Percentiles rank a stretch among this genome's conserved stretches.
These are phyloP conservation scores for Prosopis cineraria DNA, from an alignment of 306 rosid genomes.

Conservation along the genomic window DNA sequence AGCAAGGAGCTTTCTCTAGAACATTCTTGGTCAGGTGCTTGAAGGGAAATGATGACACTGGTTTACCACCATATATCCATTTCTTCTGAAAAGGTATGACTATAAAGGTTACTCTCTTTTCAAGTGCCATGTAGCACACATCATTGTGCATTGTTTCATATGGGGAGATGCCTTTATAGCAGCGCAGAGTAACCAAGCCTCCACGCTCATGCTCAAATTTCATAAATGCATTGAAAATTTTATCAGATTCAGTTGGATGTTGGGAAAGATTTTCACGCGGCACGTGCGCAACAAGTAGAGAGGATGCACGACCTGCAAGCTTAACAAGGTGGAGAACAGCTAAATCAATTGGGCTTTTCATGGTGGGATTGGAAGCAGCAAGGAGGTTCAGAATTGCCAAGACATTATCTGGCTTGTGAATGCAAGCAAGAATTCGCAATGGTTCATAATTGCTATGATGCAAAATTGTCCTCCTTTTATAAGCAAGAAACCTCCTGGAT, in stretches of 20 bases:
- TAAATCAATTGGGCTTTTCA: slow-evolving; percentile 42
- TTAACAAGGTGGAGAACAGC: slow-evolving; percentile 58
- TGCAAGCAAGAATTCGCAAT: slow-evolving; percentile 60
- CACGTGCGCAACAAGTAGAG: slow-evolving; percentile 50
- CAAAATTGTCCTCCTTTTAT: slow-evolving; percentile 61
- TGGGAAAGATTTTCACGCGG: slow-evolving; percentile 31
- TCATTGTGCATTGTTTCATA: slow-evolving; percentile 79
- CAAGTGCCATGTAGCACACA: slow-evolving; percentile 71
- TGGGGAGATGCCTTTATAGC: slow-evolving; percentile 67
- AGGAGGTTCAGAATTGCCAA: slow-evolving; percentile 55
- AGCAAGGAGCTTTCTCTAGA: slow-evolving; percentile 84
- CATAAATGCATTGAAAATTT: slow-evolving; percentile 51
- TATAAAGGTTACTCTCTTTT: slow-evolving; percentile 59
- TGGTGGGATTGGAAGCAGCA: slow-evolving; percentile 61
- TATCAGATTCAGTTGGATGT: slow-evolving; percentile 36
- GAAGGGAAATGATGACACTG: slow-evolving; percentile 40
- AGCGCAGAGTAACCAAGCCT: slow-evolving; percentile 41
- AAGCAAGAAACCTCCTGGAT: slow-evolving; percentile 59
- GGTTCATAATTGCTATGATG: slow-evolving; percentile 49
- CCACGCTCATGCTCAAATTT: slow-evolving; percentile 37
- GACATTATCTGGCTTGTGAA: slow-evolving; percentile 57
- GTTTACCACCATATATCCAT: slow-evolving; percentile 40
- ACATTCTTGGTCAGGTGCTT: slow-evolving; percentile 57
- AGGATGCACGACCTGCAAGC: slow-evolving; percentile 55
- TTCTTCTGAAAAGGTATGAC: slow-evolving; percentile 65